These are phyloP conservation scores for Exophiala calicioides DNA, from an alignment of 2,329 filamentous ascomycete species.

Conservation along the genomic window DNA sequence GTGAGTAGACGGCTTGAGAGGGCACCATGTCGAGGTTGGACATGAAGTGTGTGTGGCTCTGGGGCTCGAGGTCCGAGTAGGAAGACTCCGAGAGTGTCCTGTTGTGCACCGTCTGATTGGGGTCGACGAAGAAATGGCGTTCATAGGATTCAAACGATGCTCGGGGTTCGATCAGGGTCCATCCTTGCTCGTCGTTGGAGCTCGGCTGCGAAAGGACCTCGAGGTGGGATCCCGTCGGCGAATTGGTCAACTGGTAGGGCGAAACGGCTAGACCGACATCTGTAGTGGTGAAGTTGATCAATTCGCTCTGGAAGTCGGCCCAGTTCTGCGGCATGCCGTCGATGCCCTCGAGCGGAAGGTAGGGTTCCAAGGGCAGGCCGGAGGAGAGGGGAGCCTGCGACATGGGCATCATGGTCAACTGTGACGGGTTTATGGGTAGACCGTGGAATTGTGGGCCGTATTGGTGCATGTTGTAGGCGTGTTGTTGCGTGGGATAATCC, in stretches of 20 bases:
- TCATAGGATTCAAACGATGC: constrained; percentile 70
- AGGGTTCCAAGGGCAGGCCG: constrained; percentile 64
- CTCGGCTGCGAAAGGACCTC: constrained; percentile 81
- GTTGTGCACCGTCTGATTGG: constrained; percentile 84
- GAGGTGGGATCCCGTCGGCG: constrained; percentile 76
- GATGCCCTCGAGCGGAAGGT: constrained; percentile 57
- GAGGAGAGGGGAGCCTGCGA: constrained; percentile 64
- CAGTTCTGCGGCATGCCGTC: constrained; percentile 70
- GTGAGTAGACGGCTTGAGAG: constrained; percentile 75
- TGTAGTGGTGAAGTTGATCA: constrained; percentile 56
- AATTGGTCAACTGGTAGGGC: constrained; percentile 55
- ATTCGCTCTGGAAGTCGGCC: constrained; percentile 75
- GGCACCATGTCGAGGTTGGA: constrained; percentile 82
- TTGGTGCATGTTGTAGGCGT: constrained; percentile 56
- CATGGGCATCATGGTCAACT: constrained; percentile 59
- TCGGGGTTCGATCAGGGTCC: constrained; percentile 77
- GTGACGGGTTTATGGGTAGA: constrained; percentile 45
- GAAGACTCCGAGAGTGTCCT: constrained; percentile 85
- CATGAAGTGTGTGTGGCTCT: constrained; percentile 63
- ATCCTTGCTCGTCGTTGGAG: constrained; percentile 82
- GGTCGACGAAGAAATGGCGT: constrained; percentile 78
- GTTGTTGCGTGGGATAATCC: constrained; percentile 33
- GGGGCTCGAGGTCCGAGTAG: constrained; percentile 66
- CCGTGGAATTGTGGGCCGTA: constrained; percentile 60
- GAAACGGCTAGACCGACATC: constrained; percentile 52